Base-by-base conservation (phyloP, 495 filamentous ascomycete species). In the Podospora pseudoanserina region DNA sequence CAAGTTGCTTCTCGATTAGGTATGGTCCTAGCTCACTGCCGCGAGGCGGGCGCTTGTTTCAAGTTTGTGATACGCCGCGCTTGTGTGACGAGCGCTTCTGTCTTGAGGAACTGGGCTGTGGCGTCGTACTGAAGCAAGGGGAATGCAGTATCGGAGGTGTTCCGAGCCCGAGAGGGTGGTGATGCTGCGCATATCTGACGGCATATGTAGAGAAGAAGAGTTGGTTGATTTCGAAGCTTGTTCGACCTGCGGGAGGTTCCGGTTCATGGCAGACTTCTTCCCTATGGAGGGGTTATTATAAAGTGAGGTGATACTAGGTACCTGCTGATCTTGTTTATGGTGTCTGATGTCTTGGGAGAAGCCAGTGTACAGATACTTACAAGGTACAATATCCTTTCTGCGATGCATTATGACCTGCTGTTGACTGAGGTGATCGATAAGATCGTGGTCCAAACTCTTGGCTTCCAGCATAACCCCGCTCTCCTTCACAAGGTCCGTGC, bases 41-140 rank as follows among this genome's bases (percentile, higher is more conserved):
- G 61, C 61, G 61, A 63, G 19, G 30, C 16, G 15, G 61, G 61
- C 61, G 61, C n/a, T 32, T 63, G 61, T 63, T 63, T 63, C 61
- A 63, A 6, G 32, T 63, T 63, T 63, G 61, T 63, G 61, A 63
- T 63, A 63, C 61, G 61, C n/a, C 30, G 30, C 30, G 32, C 23
- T 58, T 58, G 55, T 58, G 23, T 58, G n/a, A 58, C 55, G 55
- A 26, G 55, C 55, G 55, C 55, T 58, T 58, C 9, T 7, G 18
- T 19, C 23, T 58, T 5, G 0, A 58, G n/a, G n/a, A 26, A 58
- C 55, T 58, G 55, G 55, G 55, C 55, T 58, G 55, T 58, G 55
- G 55, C 55, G 55, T 58, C 23, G 55, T 26, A 23, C 55, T 58
- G 55, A 58, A 58, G 23, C 55, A 19, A 19, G 23, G 19, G 23